These are phyloP conservation scores for Geotrichum macrosporum DNA, from an alignment of 1,139 yeast species.

Conservation along the genomic window DNA sequence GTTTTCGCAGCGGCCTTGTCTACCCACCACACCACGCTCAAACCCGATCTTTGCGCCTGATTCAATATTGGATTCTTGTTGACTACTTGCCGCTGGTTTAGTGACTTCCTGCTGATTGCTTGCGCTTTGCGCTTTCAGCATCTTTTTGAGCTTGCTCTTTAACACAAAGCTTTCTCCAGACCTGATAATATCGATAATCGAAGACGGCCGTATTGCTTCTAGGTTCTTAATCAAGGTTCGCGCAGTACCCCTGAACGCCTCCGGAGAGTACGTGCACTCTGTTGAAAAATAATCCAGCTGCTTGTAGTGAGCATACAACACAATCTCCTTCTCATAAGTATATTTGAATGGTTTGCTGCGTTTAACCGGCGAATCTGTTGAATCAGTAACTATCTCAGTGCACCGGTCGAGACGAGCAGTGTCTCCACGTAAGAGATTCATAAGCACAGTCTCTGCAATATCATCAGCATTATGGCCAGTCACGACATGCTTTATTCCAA, in stretches of 20 bases:
- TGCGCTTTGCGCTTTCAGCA: too few species aligned
- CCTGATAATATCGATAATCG: constrained; percentile 89
- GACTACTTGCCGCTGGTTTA: constrained; percentile 27
- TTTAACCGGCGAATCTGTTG: constrained; percentile 54
- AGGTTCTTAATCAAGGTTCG: constrained; percentile 84
- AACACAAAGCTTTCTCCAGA: constrained; percentile 81
- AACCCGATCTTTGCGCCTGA: constrained; percentile 3
- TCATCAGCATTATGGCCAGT: constrained; percentile 99
- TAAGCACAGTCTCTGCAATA: constrained; percentile 95
- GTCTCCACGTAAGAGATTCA: constrained; percentile 95
- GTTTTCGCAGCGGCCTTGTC: constrained; percentile 54
- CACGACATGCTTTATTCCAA: constrained; percentile 84
- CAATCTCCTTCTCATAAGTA: constrained; percentile 95
- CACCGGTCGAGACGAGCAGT: constrained; percentile 87
- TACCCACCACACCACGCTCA: constrained; percentile 20
- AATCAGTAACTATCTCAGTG: constrained; percentile 78
- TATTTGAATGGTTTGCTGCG: constrained; percentile 95
- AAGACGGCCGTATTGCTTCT: constrained; percentile 86
- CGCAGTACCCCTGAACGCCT: constrained; percentile 97
- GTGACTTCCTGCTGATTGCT: too few species aligned
- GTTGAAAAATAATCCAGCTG: constrained; percentile 94
- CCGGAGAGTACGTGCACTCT: constrained; percentile 97
- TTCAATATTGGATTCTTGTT: constrained; percentile 18
- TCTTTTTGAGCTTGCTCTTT: constrained; percentile 21
- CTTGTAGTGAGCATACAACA: constrained; percentile 93